These are phyloP conservation scores for Dichotomocladium elegans DNA, from an alignment of 371 early-diverging fungal genomes.

Conservation along the genomic window DNA sequence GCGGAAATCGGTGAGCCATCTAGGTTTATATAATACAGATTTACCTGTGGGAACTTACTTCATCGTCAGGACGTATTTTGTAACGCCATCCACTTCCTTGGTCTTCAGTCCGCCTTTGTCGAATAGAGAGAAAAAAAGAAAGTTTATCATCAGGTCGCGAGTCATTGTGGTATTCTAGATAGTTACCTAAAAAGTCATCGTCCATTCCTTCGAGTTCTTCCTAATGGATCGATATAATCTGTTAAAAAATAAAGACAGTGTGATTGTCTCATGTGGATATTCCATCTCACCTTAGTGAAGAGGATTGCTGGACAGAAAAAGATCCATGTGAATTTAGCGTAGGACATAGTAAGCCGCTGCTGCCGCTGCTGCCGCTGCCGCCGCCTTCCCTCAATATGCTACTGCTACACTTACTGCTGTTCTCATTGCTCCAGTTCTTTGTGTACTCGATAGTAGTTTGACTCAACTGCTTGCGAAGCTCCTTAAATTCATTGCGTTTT, in stretches of 20 bases:
- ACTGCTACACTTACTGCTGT: slow-evolving; percentile 34
- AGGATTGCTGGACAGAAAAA: slow-evolving; percentile 23
- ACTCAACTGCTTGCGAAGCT: slow-evolving; percentile 61
- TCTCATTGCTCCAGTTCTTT: slow-evolving; percentile 61
- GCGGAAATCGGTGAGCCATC: too few relatives aligned
- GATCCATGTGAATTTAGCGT: neutral
- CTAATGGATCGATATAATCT: too few relatives aligned
- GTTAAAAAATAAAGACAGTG: too few relatives aligned
- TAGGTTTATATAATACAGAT: neutral
- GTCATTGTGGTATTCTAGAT: neutral
- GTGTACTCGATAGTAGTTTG: slow-evolving; percentile 65
- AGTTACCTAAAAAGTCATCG: slow-evolving; percentile 64
- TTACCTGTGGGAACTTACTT: slow-evolving; percentile 45
- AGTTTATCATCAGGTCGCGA: neutral
- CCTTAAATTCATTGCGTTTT: slow-evolving; percentile 57
- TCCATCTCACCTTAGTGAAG: slow-evolving; percentile 39
- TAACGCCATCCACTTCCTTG: slow-evolving; percentile 58
- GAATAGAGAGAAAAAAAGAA: neutral
- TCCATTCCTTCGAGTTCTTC: slow-evolving; percentile 78
- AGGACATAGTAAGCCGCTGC: too few relatives aligned
- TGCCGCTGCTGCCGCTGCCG: too few relatives aligned
- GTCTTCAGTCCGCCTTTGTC: slow-evolving; percentile 34
- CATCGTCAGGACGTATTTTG: slow-evolving; percentile 69
- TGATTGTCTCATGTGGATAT: too few relatives aligned
- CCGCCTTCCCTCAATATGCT: too few relatives aligned